Base-by-base conservation (phyloP, 768 basidiomycete genomes). In the Kwoniella shandongensis region DNA sequence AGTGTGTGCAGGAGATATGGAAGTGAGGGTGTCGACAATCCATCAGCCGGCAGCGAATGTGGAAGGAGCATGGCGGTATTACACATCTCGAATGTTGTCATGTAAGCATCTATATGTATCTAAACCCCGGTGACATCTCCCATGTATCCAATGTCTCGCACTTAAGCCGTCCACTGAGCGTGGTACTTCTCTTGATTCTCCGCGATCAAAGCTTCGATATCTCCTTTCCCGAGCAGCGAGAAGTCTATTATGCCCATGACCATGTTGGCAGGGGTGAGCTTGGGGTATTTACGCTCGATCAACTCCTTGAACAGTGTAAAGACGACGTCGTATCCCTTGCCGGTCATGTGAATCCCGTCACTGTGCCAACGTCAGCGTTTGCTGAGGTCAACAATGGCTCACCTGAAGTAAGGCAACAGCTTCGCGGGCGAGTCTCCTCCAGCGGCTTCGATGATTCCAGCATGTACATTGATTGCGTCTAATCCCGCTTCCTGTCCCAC, bases 261-360 rank as follows among this genome's bases (percentile, higher is more conserved):
- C 63, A 91, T 67, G 40, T 80, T 84, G 25, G 85, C 85, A 62
- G 83, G 81, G 73, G 88, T 80, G 10, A 91, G 79, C 47, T 89
- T 86, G 0, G 89, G 87, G 72, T 84, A 85, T 32, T 80, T 76
- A 44, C 78, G 76, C 29, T 66, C 65, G 62, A 93, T 86, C 1
- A 82, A 80, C 51, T 81, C 76, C 47, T 85, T 78, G 50, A 93
- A 65, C n/a, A 78, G 79, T 18, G 86, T 80, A 70, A 85, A 91
- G 27, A 88, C 68, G 66, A 89, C 88, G 73, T 81, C 72, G 66
- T 92, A 92, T 20, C 89, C 92, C 1, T 77, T 81, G n/a, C 75
- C 79, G 51, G 83, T 89, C 66, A 90, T 76, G 75, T 96, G 92
- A 49, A 96, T 76, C 2, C 92, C 92, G 70, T 96, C 92, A 39